These are phyloP conservation scores for Trypanosoma theileri DNA, from an alignment of 208 protist genomes.

Conservation along the genomic window DNA sequence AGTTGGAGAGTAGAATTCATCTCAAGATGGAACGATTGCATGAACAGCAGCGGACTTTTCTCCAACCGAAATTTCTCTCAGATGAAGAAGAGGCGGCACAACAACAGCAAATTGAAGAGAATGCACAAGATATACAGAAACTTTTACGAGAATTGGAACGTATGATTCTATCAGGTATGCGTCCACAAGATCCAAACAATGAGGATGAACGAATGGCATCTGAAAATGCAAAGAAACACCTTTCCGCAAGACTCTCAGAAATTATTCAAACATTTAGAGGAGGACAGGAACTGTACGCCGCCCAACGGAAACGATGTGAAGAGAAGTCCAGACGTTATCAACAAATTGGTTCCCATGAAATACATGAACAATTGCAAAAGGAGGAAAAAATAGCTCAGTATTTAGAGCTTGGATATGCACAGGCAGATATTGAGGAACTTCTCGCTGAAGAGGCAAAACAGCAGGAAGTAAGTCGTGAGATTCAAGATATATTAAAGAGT, in stretches of 20 bases:
- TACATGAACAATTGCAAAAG: slow-evolving; percentile 47
- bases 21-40: slow-evolving; percentile 42
- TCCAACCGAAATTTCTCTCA: slow-evolving; percentile 50
- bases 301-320: slow-evolving; percentile 47
- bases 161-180: slow-evolving; percentile 53
- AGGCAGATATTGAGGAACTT: slow-evolving; percentile 75
- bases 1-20: slow-evolving; percentile 38
- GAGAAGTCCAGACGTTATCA: slow-evolving; percentile 52
- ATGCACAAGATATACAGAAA: slow-evolving; percentile 41
- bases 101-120: slow-evolving; percentile 37
- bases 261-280: slow-evolving; percentile 50
- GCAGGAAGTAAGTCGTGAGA: slow-evolving; percentile 62
- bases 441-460: slow-evolving; percentile 63
- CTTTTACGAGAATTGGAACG: slow-evolving; percentile 68
- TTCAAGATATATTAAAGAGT: slow-evolving; percentile 75
- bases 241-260: slow-evolving; percentile 44
- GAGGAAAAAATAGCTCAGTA: slow-evolving; percentile 68
- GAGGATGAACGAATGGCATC: slow-evolving; percentile 54
- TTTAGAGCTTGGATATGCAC: slow-evolving; percentile 77
- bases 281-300: slow-evolving; percentile 59
- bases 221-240: slow-evolving; percentile 43
- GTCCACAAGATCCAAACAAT: slow-evolving; percentile 33
- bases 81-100: slow-evolving; percentile 54
- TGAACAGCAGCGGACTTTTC: slow-evolving; percentile 44
- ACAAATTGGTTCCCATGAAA: slow-evolving; percentile 56